These are phyloP conservation scores for Russula virescens DNA, from an alignment of 768 basidiomycete genomes.

Conservation along the genomic window DNA sequence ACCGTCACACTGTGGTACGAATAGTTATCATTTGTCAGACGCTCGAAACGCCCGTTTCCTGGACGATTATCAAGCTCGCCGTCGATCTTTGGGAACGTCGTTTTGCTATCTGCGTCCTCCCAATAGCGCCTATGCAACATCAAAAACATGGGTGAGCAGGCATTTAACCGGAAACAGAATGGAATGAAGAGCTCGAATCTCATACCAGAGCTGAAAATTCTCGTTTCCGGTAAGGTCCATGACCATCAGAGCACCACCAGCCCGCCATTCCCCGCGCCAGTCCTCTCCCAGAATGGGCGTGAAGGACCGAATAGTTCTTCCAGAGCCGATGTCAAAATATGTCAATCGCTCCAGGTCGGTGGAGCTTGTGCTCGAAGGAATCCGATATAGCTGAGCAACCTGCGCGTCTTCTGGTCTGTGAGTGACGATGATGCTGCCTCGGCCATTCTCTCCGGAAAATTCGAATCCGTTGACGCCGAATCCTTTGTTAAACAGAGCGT, in stretches of 20 bases:
- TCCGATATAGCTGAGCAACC: conserved; percentile 35
- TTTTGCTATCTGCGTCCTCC: conserved; percentile 33
- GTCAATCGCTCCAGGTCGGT: conserved; percentile 34
- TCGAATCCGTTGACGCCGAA: conserved; percentile 10
- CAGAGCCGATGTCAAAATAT: conserved; percentile 37
- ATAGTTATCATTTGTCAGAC: conserved; percentile 37
- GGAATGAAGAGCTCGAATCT: neutral
- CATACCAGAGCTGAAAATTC: conserved; percentile 39
- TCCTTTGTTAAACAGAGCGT: no score
- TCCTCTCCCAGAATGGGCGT: conserved; percentile 36
- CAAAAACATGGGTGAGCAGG: neutral
- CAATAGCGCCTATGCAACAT: conserved; percentile 36
- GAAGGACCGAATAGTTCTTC: conserved; percentile 34
- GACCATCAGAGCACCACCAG: conserved; percentile 34
- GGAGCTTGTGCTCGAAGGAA: conserved; percentile 29
- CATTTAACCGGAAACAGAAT: neutral
- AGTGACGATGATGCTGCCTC: conserved; percentile 31
- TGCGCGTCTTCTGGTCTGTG: conserved; percentile 39
- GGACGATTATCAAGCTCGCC: conserved; percentile 37
- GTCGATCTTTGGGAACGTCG: conserved; percentile 33
- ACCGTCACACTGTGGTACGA: conserved; percentile 30
- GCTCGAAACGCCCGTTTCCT: conserved; percentile 37
- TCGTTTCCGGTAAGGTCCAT: conserved; percentile 41
- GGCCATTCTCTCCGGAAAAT: conserved; percentile 6
- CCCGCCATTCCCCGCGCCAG: conserved; percentile 36